These are phyloP conservation scores for Elongisporangium prolatum DNA, from an alignment of 352 stramenopile genomes.

Conservation along the genomic window DNA sequence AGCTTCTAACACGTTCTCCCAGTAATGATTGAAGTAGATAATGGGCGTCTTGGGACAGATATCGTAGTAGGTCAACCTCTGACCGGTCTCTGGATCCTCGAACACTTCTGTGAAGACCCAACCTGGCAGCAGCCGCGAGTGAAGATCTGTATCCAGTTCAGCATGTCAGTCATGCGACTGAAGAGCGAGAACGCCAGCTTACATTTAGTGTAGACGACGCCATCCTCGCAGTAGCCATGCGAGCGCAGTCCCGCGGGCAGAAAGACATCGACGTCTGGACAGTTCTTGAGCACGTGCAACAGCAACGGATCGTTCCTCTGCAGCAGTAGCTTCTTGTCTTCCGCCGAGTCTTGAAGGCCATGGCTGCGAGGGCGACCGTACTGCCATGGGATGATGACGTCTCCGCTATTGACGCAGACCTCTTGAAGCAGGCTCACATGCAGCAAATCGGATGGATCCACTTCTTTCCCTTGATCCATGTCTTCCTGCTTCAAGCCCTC, in stretches of 20 bases:
- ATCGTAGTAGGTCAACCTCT: conserved; percentile 40
- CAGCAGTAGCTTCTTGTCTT: conserved; percentile 14
- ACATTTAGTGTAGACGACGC: conserved; percentile 60
- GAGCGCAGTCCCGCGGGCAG: conserved; percentile 34
- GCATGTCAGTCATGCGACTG: not conserved
- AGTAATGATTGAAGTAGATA: conserved; percentile 63
- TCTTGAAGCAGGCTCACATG: conserved; percentile 31
- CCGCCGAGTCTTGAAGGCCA: conserved; percentile 6
- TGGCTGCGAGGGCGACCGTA: conserved; percentile 12
- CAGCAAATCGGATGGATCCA: conserved; percentile 7
- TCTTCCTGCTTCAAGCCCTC: not conserved
- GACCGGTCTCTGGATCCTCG: conserved; percentile 16
- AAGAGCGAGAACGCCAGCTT: conserved; percentile 7
- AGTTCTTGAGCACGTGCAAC: conserved; percentile 35
- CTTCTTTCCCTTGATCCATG: not conserved
- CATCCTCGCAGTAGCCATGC: conserved; percentile 70
- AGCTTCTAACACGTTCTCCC: conserved; percentile 13
- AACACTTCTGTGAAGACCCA: conserved; percentile 42
- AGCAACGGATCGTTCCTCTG: conserved; percentile 24
- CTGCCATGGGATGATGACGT: conserved; percentile 27
- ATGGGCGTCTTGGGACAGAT: conserved; percentile 44
- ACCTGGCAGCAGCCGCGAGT: conserved; percentile 34
- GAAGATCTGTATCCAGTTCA: conserved; percentile 20
- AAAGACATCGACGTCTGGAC: conserved; percentile 63
- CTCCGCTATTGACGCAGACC: conserved; percentile 21